Evolutionary conservation across 1,139 yeast genomes (phyloP), one percentile per base, ranked within the genome.

Genomic region (Suhomyces coccinellae): DNA sequence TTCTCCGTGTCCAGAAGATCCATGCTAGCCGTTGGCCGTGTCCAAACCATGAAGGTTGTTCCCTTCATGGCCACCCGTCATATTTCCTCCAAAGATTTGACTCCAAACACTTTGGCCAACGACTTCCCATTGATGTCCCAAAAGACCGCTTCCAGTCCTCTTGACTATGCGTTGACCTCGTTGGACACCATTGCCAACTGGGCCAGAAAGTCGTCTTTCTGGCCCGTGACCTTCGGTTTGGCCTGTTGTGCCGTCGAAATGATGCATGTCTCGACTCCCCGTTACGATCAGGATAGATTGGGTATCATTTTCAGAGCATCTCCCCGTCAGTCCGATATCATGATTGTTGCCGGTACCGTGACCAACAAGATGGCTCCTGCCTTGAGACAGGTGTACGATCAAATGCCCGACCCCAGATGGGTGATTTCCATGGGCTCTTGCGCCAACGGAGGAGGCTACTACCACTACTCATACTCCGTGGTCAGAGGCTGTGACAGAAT

Each of bases 281-380:
- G 96, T 66, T 88, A 88, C 70, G 96, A 88, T 72, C 96, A 88
- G 72, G 96, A 88, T 74, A 82, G 96, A 66, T 76, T 88, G 65
- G 96, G 96, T 59, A 87, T 88, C 64, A 88, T 88, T 79, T 88
- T 88, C 81, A 84, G 96, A 75, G 96, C 95, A 32, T 85, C 95
- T 37, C 96, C 96, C 47, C 87, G 96, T 72, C 96, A 88, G 68
- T 83, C 95, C 6, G 96, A 88, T 79, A 85, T 88, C 57, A 87
- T 88, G 88, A 88, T 88, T 73, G 95, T 88, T 50, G 96, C 96
- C 3, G 96, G 96, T 38, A 88, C 96, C 5, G 80, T 88, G 52
- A 88, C 96, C 52, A 88, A 88, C 68, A 88, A 88, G 72, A 88
- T 87, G 96, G 96, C 96, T 0, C 96, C 96, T 35, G 95, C 95